phyloP scores from a whole-genome alignment of 371 early-diverging fungal species.

The Apophysomyces elegans region DNA sequence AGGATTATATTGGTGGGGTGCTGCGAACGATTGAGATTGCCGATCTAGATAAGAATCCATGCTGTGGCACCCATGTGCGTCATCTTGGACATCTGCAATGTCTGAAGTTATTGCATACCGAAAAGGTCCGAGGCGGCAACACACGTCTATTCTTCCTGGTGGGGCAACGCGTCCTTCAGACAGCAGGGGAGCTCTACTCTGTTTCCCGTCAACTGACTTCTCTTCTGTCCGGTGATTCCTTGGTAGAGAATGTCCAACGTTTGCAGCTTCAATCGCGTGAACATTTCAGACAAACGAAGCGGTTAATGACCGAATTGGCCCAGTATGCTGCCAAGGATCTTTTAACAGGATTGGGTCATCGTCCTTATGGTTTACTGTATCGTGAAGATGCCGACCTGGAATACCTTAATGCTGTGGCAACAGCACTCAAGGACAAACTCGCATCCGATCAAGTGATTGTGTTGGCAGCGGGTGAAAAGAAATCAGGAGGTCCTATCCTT shows the following conservation, averaged over 20 bases:
- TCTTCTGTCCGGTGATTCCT: slow-evolving; percentile 62
- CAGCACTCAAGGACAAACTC: slow-evolving; percentile 37
- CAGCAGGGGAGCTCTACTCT: slow-evolving; percentile 47
- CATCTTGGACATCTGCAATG: slow-evolving; percentile 66
- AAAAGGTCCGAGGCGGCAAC: slow-evolving; percentile 73
- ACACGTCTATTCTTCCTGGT: slow-evolving; percentile 69
- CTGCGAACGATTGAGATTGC: slow-evolving; percentile 65
- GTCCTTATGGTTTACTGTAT: slow-evolving; percentile 40
- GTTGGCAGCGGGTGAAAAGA: slow-evolving; percentile 54
- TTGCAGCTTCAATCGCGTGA: slow-evolving; percentile 47
- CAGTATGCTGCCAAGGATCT: slow-evolving; percentile 46
- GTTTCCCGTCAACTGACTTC: slow-evolving; percentile 54
- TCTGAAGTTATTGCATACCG: slow-evolving; percentile 67
- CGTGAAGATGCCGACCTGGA: slow-evolving; percentile 70
- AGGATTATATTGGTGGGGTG: slow-evolving; percentile 68
- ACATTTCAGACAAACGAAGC: slow-evolving; percentile 46
- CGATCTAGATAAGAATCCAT: slow-evolving; percentile 70
- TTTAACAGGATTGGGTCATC: slow-evolving; percentile 32
- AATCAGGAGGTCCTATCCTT: slow-evolving; percentile 59
- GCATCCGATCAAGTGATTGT: slow-evolving; percentile 42
- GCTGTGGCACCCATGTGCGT: slow-evolving; percentile 81
- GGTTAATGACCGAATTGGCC: slow-evolving; percentile 55
- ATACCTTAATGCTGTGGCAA: slow-evolving; percentile 45
- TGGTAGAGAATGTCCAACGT: slow-evolving; percentile 60
- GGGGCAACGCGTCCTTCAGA: slow-evolving; percentile 64